Base-by-base conservation (phyloP, 495 filamentous ascomycete species). In the Physcia stellaris region DNA sequence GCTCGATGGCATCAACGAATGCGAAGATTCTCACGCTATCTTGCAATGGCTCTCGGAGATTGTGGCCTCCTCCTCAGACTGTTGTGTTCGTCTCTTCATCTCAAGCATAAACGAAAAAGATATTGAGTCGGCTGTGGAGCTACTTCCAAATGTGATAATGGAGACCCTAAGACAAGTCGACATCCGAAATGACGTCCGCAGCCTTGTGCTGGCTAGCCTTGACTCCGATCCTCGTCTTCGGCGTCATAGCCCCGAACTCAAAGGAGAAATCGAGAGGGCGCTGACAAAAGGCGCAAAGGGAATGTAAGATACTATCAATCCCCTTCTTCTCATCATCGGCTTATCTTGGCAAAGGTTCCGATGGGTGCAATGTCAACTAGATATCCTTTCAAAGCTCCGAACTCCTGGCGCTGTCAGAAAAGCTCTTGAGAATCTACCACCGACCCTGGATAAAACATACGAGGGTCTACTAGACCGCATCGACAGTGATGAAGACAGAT, bases 51-150 rank as follows among this genome's bases (percentile, higher is more conserved):
- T 44, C 13, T 11, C 26, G 16, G 27, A 18, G 4, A 18, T 44
- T 13, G 10, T 31, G 27, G 20, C 17, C 6, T 24, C 41, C 38
- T 16, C 18, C 16, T 23, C 7, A 16, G 16, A 22, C 17, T n/a
- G n/a, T n/a, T n/a, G n/a, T n/a, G 32, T 44, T 20, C 24, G 33
- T n/a, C 13, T 44, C 13, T 26, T 44, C 26, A 24, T 44, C 4
- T 44, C 41, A 20, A 44, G 41, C 33, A 44, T 44, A 9, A 44
- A 44, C 23, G 41, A 44, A 16, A 44, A 37, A 26, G 35, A 22
- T 12, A 39, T 44, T 16, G 41, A 44, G 19, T 18, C 18, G 10
- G 15, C 28, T 17, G 19, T 44, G 24, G 27, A 44, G 29, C 22
- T 20, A 13, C 22, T 44, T 24, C 41, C 41, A 12, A 44, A 39